Evolutionary conservation across 192 early-diverging fungal species (phyloP), one percentile per base, ranked within the genome.

Genomic region (Endogone sp.): DNA sequence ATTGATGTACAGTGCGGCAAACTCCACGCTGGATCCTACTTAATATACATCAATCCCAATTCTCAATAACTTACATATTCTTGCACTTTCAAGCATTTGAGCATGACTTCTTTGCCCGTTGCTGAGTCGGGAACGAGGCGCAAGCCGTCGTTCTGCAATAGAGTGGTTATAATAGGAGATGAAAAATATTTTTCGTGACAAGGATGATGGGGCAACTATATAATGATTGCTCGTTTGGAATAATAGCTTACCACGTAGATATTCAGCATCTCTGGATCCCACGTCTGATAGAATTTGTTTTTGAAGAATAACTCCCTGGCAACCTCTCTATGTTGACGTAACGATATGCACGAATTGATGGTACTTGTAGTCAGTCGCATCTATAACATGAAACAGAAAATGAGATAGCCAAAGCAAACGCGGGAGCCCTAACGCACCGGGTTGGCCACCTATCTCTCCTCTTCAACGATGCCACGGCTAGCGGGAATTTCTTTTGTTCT

Each of bases 211-310:
- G 37, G 37, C 37, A 49, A 56, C 54, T n/a, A n/a, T n/a, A n/a
- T n/a, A n/a, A n/a, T n/a, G n/a, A n/a, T n/a, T n/a, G n/a, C n/a
- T n/a, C n/a, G n/a, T n/a, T n/a, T n/a, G n/a, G n/a, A n/a, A n/a
- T n/a, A n/a, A n/a, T n/a, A n/a, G n/a, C 76, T 68, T 81, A 88
- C 86, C 22, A 89, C 32, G 67, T 83, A 85, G 11, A 82, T 55
- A 20, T 87, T 75, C 23, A 87, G 64, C 44, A 77, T 76, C 27
- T 87, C 84, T 56, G 81, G 72, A 60, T 81, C 75, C 70, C 82
- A 85, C 0, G 32, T 58, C 56, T 75, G 67, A 27, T 73, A 86
- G 61, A 84, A 82, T 22, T 30, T 24, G 56, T 70, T 75, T 22
- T 63, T 55, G 23, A 65, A 13, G 21, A 84, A 71, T 0, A 55